Evolutionary conservation across 345 rosid genomes (phyloP).

Genomic region (Anastatica hierochuntica): DNA sequence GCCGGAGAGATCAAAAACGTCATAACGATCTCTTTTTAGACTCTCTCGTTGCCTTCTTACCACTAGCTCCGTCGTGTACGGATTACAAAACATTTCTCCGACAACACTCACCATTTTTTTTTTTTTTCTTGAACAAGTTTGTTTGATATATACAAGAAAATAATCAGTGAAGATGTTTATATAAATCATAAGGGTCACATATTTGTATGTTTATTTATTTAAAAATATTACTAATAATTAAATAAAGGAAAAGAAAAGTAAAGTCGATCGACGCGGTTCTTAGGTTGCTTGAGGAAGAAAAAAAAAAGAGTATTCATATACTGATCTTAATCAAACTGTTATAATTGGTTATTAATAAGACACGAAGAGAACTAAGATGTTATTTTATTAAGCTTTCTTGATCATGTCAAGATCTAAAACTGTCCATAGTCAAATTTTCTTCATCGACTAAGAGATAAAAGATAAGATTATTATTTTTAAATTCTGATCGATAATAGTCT

Average conservation of each 20-base stretch:
- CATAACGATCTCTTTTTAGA: slow-evolving; percentile 26
- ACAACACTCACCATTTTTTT: slow-evolving; percentile 33
- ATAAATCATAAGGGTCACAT: neutral
- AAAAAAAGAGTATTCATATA: slow-evolving; percentile 2
- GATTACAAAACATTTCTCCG: slow-evolving; percentile 44
- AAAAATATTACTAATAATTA: neutral
- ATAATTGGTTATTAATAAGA: neutral
- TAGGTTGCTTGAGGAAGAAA: slow-evolving; percentile 14
- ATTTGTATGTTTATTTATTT: neutral
- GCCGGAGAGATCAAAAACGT: slow-evolving; percentile 39
- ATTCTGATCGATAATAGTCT: neutral
- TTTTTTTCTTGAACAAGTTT: neutral
- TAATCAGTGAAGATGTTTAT: neutral
- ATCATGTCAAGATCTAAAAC: neutral
- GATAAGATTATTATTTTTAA: too few species aligned
- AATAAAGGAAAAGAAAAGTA: slow-evolving; percentile 4
- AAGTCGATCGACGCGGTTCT: slow-evolving; percentile 16
- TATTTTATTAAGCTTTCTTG: slow-evolving; percentile 1
- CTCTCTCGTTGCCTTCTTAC: slow-evolving; percentile 38
- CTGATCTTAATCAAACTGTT: too few species aligned
- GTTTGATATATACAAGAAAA: neutral
- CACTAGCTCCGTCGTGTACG: slow-evolving; percentile 40
- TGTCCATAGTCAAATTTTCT: neutral
- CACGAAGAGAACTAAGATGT: slow-evolving; percentile 5
- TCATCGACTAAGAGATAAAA: too few species aligned